Percentiles rank a stretch among this genome's conserved stretches.
Evolutionary conservation across 768 basidiomycete genomes (phyloP).

Genomic region (Rhodosporidiobolus odoratus): DNA sequence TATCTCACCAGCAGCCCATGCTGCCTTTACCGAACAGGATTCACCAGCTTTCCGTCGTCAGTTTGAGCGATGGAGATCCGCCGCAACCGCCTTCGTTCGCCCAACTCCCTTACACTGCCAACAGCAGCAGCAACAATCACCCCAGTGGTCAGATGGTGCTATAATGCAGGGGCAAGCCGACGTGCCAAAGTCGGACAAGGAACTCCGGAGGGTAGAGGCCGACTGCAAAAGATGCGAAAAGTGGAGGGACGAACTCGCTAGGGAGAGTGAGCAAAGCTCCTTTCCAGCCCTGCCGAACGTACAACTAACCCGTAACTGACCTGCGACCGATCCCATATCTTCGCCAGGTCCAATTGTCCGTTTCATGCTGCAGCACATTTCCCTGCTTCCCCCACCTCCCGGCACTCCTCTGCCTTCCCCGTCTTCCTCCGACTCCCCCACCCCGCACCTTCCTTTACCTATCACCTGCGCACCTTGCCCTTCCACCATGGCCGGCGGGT

Average conservation of each 20-base stretch:
- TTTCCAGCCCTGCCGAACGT: neutral
- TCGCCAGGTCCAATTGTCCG: conserved; percentile 69
- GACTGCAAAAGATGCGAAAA: conserved; percentile 56
- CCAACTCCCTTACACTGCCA: conserved; percentile 15
- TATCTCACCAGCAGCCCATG: neutral
- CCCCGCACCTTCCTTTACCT: conserved; percentile 59
- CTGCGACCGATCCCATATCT: neutral
- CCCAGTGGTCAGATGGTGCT: conserved; percentile 20
- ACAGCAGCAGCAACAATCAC: neutral
- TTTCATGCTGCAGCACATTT: conserved; percentile 89
- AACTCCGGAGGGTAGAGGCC: conserved; percentile 13
- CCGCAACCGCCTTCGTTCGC: conserved; percentile 19
- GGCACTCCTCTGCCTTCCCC: conserved; percentile 45
- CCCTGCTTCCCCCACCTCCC: conserved; percentile 48
- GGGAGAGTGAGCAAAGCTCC: conserved; percentile 56
- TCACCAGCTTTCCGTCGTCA: conserved; percentile 19
- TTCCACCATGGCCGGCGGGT: conserved; percentile 67
- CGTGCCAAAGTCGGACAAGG: neutral
- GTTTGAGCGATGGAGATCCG: conserved; percentile 21
- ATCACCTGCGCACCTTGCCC: conserved; percentile 83
- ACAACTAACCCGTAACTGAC: neutral
- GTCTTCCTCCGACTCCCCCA: conserved; percentile 51
- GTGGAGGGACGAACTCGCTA: conserved; percentile 63
- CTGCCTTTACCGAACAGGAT: neutral
- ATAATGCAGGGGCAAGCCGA: conserved; percentile 14